A percentile compares a stretch with the other conserved stretches of the same genome.
Evolutionary conservation across 352 stramenopile species (phyloP).

Genomic region (Pythium aristosporum): DNA sequence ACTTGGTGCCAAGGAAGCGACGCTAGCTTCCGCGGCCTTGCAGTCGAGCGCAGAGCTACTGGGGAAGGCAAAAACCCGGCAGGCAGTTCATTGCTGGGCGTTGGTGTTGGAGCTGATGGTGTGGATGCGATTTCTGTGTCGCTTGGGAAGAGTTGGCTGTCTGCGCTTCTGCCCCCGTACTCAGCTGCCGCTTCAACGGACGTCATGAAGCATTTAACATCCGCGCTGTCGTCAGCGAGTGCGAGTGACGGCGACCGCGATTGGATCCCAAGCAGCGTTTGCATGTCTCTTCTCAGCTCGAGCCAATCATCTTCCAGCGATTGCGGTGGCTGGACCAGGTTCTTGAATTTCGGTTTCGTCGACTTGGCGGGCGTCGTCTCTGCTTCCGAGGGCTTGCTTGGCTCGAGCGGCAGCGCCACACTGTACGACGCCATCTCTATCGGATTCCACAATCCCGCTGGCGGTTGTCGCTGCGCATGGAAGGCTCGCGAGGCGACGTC

Average conservation of each 20-base stretch:
- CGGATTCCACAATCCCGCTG: constrained; percentile 43
- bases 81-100: neutral
- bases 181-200: neutral
- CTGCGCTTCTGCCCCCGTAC: too few relatives aligned
- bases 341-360: neutral
- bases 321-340: neutral
- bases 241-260: neutral
- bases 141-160: neutral
- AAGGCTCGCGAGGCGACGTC: constrained; percentile 44
- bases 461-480: constrained; percentile 22
- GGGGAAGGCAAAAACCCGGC: neutral
- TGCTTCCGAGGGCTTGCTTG: neutral
- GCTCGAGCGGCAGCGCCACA: neutral
- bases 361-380: neutral
- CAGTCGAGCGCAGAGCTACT: neutral
- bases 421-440: constrained; percentile 26
- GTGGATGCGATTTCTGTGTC: neutral
- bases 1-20: constrained; percentile 40
- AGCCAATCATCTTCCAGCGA: constrained; percentile 32
- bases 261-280: constrained; percentile 31
- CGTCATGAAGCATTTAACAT: constrained; percentile 33
- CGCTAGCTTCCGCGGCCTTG: neutral
- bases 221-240: neutral
- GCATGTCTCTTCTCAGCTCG: constrained; percentile 36
- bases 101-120: neutral